Evolutionary conservation across 2,329 filamentous ascomycete species (phyloP), one percentile per base, ranked within the genome.

Genomic region (Paracamarosporium sp.): DNA sequence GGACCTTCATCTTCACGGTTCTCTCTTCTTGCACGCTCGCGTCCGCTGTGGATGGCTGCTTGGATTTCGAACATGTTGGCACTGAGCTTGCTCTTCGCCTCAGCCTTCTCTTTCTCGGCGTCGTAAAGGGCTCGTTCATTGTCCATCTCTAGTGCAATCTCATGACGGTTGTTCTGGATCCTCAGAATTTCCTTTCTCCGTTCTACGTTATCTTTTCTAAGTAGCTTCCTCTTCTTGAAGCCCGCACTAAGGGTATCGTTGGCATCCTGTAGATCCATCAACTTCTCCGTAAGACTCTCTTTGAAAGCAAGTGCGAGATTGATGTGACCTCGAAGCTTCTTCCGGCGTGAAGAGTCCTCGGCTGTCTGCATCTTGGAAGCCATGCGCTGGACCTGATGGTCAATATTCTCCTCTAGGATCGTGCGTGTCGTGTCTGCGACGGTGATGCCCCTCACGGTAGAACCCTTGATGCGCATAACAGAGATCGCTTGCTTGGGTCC

Each of bases 401-500:
- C 78, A 17, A 84, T 75, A 1, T 79, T 80, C 58, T 85, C 82
- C 55, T 80, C 78, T 53, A 83, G 81, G 51, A 72, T 82, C 71
- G 71, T 85, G 76, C 61, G 79, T 68, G 85, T 77, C 2, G 84
- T 82, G 55, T 85, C 83, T 36, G 82, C 82, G 1, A 79, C 77
- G 53, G 83, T 85, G 55, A 84, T 79, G 20, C 70, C 70, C 35
- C 66, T 67, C 5, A 75, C 65, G 0, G 65, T 60, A 13, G 68
- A 65, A 15, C 69, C 68, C 72, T 79, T 64, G 74, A 80, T 59
- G 75, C 73, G 69, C 77, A 77, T 75, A 66, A 65, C 65, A 59
- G 57, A 71, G 58, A 53, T 76, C 55, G 52, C 70, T 59, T 67
- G 60, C 68, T 69, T 72, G 27, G 63, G 66, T n/a, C 65, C 75